Percentiles rank a stretch among this genome's conserved stretches.
phyloP scores from a whole-genome alignment of 2,329 filamentous ascomycete species.

The Periglandula ipomoeae region DNA sequence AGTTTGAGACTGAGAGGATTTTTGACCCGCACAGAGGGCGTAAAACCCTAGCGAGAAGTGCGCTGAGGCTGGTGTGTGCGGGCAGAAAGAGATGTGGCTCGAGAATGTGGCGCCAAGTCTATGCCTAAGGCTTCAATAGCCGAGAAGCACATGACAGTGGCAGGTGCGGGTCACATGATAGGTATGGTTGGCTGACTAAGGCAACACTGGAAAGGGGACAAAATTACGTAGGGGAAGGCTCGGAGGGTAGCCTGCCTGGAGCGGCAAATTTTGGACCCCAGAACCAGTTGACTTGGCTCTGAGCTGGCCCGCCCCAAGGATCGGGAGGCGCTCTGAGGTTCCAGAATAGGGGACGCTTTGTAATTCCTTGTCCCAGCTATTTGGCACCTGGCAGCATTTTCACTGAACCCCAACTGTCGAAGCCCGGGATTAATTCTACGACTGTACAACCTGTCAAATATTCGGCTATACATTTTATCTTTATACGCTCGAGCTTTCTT shows the following conservation, averaged over 20 bases:
- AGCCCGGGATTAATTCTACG: not conserved
- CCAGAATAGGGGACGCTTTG: conserved; percentile 11
- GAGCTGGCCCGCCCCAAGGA: not conserved
- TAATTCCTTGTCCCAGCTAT: conserved; percentile 1
- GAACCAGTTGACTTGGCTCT: too few relatives aligned
- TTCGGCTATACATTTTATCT: not conserved
- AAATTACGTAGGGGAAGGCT: not conserved
- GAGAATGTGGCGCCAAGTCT: not conserved
- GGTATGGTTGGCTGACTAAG: not conserved
- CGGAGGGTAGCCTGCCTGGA: too few relatives aligned
- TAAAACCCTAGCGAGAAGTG: conserved; percentile 25
- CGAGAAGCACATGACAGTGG: not conserved
- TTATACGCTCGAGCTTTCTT: not conserved
- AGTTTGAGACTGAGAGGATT: conserved; percentile 24
- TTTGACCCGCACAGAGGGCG: conserved; percentile 26
- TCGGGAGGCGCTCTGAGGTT: not conserved
- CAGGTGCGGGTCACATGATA: not conserved
- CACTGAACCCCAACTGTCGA: not conserved
- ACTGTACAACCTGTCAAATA: not conserved
- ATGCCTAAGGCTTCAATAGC: not conserved
- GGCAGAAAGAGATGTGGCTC: not conserved
- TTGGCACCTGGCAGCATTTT: not conserved
- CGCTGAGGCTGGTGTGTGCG: not conserved
- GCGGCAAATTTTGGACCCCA: not conserved
- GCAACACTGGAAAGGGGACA: not conserved